Evolutionary conservation across 2,329 filamentous ascomycete genomes (phyloP).

Genomic region (Coniochaeta pulveracea): DNA sequence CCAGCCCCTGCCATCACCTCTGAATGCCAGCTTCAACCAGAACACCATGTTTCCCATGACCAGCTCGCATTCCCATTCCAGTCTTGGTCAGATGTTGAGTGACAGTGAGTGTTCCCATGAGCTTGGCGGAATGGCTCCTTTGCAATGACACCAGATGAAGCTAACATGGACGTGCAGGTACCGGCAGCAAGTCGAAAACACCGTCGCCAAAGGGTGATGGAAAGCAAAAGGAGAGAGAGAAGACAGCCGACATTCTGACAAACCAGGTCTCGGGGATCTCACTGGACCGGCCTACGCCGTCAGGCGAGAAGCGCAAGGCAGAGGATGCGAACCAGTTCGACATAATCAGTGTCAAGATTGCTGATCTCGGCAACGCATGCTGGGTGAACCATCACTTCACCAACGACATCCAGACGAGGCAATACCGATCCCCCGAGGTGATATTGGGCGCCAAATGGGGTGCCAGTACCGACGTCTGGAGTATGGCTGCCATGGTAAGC

Average conservation of each 20-base stretch:
- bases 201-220: constrained; percentile 40
- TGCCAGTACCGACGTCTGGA: constrained; percentile 98
- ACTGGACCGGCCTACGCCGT: constrained; percentile 59
- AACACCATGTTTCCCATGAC: constrained; percentile 57
- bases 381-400: constrained; percentile 99
- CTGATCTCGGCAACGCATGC: constrained; percentile 93
- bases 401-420: constrained; percentile 95
- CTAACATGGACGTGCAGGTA: constrained; percentile 9
- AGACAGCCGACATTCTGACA: constrained; percentile 83
- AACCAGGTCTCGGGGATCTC: constrained; percentile 93
- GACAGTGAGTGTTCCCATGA: constrained; percentile 46
- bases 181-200: constrained; percentile 25
- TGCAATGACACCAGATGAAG: constrained; percentile 3
- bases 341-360: constrained; percentile 97
- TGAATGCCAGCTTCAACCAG: constrained; percentile 84
- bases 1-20: constrained; percentile 86
- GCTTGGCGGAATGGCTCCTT: not conserved
- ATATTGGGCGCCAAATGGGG: constrained; percentile 97
- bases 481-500: constrained; percentile 95
- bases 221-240: constrained; percentile 75
- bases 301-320: constrained; percentile 49
- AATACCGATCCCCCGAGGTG: constrained; percentile 94
- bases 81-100: constrained; percentile 74
- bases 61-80: constrained; percentile 57
- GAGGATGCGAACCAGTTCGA: constrained; percentile 49